A percentile compares a stretch with the other conserved stretches of the same genome.
Evolutionary conservation across 2,329 filamentous ascomycete species (phyloP).

Genomic region (Fusarium vanettenii): DNA sequence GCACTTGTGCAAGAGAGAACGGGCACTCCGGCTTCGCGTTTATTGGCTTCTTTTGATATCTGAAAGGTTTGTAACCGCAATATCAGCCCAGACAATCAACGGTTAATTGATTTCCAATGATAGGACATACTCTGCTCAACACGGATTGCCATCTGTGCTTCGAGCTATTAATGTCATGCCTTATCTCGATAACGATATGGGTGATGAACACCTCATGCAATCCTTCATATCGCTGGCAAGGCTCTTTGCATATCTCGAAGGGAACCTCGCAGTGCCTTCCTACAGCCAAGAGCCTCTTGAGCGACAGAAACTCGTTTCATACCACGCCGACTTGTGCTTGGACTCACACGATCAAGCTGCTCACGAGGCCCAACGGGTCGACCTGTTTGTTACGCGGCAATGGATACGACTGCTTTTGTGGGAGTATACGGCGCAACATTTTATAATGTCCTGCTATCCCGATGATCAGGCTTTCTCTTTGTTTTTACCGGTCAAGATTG

Average conservation of each 20-base stretch:
- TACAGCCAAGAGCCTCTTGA: slow-evolving; percentile 29
- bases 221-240: slow-evolving; percentile 38
- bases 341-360: slow-evolving; percentile 28
- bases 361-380: slow-evolving; percentile 41
- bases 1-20: slow-evolving; percentile 21
- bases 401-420: slow-evolving; percentile 44
- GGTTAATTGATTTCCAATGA: neutral
- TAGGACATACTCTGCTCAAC: slow-evolving; percentile 39
- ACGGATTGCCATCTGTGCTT: slow-evolving; percentile 37
- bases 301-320: slow-evolving; percentile 33
- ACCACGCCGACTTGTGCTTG: slow-evolving; percentile 32
- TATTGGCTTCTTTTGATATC: slow-evolving; percentile 44
- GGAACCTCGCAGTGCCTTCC: slow-evolving; percentile 35
- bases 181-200: slow-evolving; percentile 26
- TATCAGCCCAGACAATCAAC: accelerated
- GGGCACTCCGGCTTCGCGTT: slow-evolving; percentile 32
- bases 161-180: slow-evolving; percentile 38
- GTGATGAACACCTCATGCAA: slow-evolving; percentile 27
- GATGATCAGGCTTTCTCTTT: slow-evolving; percentile 42
- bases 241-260: slow-evolving; percentile 40
- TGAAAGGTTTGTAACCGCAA: slow-evolving; percentile 10
- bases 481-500: slow-evolving; percentile 41
- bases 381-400: slow-evolving; percentile 44
- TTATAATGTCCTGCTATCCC: slow-evolving; percentile 40
- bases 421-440: slow-evolving; percentile 44